These are phyloP conservation scores for Dendrobium catenatum DNA, from an alignment of 106 monocot species.

Conservation along the genomic window DNA sequence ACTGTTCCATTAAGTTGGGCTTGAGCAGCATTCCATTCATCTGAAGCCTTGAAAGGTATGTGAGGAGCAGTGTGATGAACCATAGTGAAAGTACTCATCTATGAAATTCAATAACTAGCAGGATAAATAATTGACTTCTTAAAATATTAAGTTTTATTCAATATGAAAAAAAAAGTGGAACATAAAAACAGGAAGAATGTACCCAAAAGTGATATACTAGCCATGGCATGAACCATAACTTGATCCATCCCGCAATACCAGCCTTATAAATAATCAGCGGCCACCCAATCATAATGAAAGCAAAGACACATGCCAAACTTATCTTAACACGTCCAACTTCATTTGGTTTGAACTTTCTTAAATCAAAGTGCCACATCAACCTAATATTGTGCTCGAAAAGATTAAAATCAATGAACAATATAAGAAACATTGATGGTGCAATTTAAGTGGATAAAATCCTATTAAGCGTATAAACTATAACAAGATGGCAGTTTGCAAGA, in stretches of 20 bases:
- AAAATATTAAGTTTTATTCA: neutral
- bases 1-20: slow-evolving; percentile 88
- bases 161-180: neutral
- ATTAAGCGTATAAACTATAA: neutral
- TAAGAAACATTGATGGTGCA: neutral
- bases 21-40: slow-evolving; percentile 86
- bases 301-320: slow-evolving; percentile 91
- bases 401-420: slow-evolving; percentile 11
- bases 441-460: neutral
- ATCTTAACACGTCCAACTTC: slow-evolving; percentile 83
- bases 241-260: slow-evolving; percentile 86
- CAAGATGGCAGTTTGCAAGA: neutral
- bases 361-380: slow-evolving; percentile 75
- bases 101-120: slow-evolving; percentile 11
- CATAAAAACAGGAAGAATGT: slow-evolving; percentile 13
- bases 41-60: slow-evolving; percentile 82
- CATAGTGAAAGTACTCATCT: slow-evolving; percentile 99
- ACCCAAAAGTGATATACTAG: slow-evolving; percentile 95
- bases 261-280: slow-evolving; percentile 70
- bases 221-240: slow-evolving; percentile 97
- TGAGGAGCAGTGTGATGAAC: slow-evolving; percentile 98
- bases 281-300: slow-evolving; percentile 87
- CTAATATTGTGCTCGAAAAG: slow-evolving; percentile 29
- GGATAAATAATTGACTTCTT: neutral
- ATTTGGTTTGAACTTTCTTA: slow-evolving; percentile 82